Evolutionary conservation across 768 basidiomycete genomes (phyloP), one percentile per base, ranked within the genome.

Genomic region (Boletus rubroflammeus): DNA sequence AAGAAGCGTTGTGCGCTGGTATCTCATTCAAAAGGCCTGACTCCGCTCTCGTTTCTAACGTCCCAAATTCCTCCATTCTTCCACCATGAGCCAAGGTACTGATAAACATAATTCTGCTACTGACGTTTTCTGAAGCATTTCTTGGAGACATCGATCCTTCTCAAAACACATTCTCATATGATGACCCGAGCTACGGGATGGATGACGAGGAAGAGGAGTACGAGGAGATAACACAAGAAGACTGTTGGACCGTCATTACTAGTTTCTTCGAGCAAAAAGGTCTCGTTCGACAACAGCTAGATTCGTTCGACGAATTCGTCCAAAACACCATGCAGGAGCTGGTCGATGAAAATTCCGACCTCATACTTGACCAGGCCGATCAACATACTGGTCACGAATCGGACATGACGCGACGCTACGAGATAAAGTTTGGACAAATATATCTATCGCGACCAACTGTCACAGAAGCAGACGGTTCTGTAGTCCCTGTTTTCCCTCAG

Each of bases 241-340:
- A 93, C 65, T 93, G 93, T 70, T 96, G 93, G 93, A 85, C 88
- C 38, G 88, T 99, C 67, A 98, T 98, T 64, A 88, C 91, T 58
- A 86, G 91, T 65, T 99, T 96, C 77, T 98, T 99, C 71, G 88
- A 93, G 58, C 90, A 93, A 70, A 97, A 96, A 72, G 96, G 96
- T 73, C 87, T 99, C 56, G 97, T 98, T 50, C 84, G 93, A 45
- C 97, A 99, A 69, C 97, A 99, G 70, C 84, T 98, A 50, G 94
- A 96, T 75, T 95, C 92, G 11, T 99, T 96, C 73, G 94, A 99
- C 69, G 96, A 98, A 74, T 99, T 98, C 66, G 92, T 99, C 32
- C 93, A 98, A 68, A 98, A 98, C 63, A 98, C 94, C 14, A 97
- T 99, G 94, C 96, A 98, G 73, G 97, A 98, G 70, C 80, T 99